phyloP scores from a whole-genome alignment of 192 early-diverging fungal species.

The Coemansia sp. region DNA sequence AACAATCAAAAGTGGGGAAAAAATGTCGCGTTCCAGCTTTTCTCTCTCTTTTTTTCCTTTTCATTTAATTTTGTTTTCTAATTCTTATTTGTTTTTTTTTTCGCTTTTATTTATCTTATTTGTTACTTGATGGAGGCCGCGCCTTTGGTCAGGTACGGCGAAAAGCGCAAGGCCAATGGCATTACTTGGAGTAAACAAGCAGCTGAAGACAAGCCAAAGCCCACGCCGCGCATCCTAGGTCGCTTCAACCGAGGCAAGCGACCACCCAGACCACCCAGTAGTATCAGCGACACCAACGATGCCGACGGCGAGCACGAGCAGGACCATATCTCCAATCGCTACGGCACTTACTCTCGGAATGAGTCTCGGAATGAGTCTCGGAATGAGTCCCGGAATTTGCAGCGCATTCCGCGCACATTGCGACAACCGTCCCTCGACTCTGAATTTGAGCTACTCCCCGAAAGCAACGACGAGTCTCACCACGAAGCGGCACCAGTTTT shows the following conservation, averaged over 20 bases:
- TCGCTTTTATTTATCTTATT: neutral
- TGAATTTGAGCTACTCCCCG: neutral
- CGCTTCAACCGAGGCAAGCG: slow-evolving; percentile 8
- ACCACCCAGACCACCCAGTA: slow-evolving; percentile 1
- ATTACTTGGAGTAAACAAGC: neutral
- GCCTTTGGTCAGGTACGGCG: neutral
- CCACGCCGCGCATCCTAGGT: slow-evolving; percentile 19
- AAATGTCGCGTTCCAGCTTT: too few species aligned
- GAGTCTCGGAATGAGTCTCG: too few species aligned
- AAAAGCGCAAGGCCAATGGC: neutral
- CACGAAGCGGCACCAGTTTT: slow-evolving; percentile 1
- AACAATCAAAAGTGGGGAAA: neutral
- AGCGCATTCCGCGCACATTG: neutral
- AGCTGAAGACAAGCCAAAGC: neutral
- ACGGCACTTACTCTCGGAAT: neutral
- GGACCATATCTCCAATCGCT: neutral
- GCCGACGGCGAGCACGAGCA: slow-evolving; percentile 10
- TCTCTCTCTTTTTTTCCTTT: neutral
- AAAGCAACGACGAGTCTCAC: neutral
- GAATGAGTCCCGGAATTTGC: neutral
- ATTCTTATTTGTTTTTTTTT: neutral
- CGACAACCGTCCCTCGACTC: neutral
- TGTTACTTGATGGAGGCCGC: neutral
- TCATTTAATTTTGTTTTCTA: neutral
- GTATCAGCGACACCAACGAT: slow-evolving; percentile 13